Conservation (phyloP, 345 rosid genomes). For the Euphorbia peplus region DNA sequence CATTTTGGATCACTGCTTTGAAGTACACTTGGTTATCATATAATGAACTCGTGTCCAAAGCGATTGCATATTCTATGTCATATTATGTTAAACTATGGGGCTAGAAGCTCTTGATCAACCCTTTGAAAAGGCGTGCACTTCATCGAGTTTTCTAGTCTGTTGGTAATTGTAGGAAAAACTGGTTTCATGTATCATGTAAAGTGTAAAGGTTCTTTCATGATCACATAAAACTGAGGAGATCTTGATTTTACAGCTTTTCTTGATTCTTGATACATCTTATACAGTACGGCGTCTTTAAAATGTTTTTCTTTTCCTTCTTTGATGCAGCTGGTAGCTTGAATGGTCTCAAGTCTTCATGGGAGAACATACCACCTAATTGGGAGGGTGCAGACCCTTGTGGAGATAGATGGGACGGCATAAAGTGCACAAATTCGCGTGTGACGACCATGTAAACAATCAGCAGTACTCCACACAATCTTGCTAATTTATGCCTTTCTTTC, state of each 20-base stretch:
- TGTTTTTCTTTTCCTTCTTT: neutral
- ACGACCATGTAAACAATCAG: slow-evolving; percentile 47
- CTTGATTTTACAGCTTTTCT: neutral
- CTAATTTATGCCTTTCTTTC: slow-evolving; percentile 1
- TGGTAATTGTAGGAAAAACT: neutral
- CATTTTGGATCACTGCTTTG: neutral
- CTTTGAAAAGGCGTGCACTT: neutral
- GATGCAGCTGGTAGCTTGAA: slow-evolving; percentile 46
- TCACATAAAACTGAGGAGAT: neutral
- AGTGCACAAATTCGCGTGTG: slow-evolving; percentile 46
- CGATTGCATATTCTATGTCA: neutral
- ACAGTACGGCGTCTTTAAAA: neutral
- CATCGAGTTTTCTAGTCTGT: neutral
- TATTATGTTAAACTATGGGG: neutral
- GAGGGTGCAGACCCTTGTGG: slow-evolving; percentile 69
- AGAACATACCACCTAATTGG: slow-evolving; percentile 58
- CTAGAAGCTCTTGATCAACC: neutral
- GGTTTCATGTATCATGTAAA: neutral
- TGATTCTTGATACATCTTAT: neutral
- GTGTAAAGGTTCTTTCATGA: neutral
- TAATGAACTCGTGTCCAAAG: neutral
- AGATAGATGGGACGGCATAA: slow-evolving; percentile 62
- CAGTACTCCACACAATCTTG: neutral
- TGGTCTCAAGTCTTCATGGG: slow-evolving; percentile 43
- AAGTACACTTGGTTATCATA: neutral